phyloP scores from a whole-genome alignment of 345 rosid species.

The Reutealis trisperma region DNA sequence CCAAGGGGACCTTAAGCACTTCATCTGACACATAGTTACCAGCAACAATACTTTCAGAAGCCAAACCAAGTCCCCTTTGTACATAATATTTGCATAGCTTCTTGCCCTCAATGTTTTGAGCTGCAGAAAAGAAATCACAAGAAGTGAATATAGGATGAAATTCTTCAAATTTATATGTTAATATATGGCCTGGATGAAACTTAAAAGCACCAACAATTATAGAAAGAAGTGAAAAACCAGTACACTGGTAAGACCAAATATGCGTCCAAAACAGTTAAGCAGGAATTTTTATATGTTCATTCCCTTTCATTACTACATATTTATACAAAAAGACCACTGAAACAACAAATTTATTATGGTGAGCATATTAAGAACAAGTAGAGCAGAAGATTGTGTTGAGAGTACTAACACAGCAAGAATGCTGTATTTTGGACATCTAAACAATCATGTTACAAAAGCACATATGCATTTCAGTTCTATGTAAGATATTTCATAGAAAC shows the following conservation, averaged over 20 bases:
- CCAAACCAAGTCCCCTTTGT: conserved; percentile 54
- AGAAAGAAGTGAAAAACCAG: not conserved
- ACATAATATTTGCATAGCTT: conserved; percentile 46
- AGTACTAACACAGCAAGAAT: no score
- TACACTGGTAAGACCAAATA: not conserved
- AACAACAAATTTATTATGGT: not conserved
- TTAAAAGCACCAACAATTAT: not conserved
- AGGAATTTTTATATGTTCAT: not conserved
- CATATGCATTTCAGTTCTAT: not conserved
- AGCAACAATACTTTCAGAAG: conserved; percentile 21
- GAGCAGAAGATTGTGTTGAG: no score
- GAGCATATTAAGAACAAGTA: no score
- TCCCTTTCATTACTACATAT: not conserved
- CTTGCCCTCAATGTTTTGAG: conserved; percentile 47
- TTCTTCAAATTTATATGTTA: not conserved
- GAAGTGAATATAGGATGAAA: conserved; percentile 1
- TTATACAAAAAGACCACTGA: not conserved
- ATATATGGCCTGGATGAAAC: not conserved
- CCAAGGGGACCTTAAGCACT: conserved; percentile 38
- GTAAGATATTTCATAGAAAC: not conserved
- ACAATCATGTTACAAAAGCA: no score
- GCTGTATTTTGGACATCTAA: no score
- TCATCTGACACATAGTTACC: conserved; percentile 21
- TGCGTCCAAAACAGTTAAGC: not conserved
- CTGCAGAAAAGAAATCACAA: conserved; percentile 23